Base-by-base conservation (phyloP, 106 monocot species). In the Chionographis japonica region DNA sequence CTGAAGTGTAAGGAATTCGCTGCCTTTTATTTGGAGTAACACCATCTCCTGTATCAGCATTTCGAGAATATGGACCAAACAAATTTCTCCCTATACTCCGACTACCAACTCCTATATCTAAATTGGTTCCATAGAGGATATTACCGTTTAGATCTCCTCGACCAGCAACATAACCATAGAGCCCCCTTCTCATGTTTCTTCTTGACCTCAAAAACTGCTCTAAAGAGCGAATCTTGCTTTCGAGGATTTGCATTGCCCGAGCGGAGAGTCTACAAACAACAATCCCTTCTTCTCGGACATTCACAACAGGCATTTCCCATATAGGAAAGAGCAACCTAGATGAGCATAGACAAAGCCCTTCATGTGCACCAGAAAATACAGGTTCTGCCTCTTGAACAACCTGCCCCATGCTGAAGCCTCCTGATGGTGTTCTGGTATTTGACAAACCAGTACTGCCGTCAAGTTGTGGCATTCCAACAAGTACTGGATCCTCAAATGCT, bases 401-500 rank as follows among this genome's bases (percentile, higher is more conserved):
- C 68, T 98, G 97, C 3, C 97, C 97, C 97, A 98, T 98, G 70
- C 92, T 93, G 71, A 98, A 98, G 42, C 89, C 82, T 68, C 92
- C 97, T 72, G 78, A 53, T 62, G 86, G 75, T 69, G 84, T 68
- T 76, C 89, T 80, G 14, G 84, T 61, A 77, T 69, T 90, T 58
- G 86, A 71, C 49, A 84, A 55, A 20, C 69, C 75, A 77, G 60
- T 66, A 63, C 5, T 77, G 63, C 82, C 81, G 74, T 84, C 80
- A 72, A 86, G 72, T 82, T 87, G 86, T 52, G 90, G 94, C 92
- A 83, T 85, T 41, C 93, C 93, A 72, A 98, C 90, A 79, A 98
- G 37, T 14, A 78, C 77, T 11, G 98, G 90, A 76, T 98, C 92
- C 75, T 98, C 98, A 84, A 90, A 98, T 62, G 79, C 79, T 81